Conservation (phyloP, 2,329 filamentous ascomycete species). For the Penicillium decumbens region DNA sequence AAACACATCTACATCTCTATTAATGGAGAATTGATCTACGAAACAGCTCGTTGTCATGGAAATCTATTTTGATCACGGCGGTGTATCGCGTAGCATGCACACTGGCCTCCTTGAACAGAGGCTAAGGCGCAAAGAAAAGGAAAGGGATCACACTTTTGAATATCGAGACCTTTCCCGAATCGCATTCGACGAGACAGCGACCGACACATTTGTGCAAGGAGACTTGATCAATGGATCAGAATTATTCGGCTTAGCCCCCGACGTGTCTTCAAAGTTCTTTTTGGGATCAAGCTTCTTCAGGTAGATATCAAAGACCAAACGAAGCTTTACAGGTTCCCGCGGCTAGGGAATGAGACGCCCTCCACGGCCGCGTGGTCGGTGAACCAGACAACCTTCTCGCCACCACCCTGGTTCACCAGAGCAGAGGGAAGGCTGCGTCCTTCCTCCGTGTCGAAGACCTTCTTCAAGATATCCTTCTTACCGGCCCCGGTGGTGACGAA, state of each 20-base stretch:
- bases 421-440: conserved; percentile 73
- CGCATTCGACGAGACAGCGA: not conserved
- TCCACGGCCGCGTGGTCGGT: conserved; percentile 81
- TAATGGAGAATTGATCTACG: too few relatives aligned
- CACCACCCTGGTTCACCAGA: conserved; percentile 76
- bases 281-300: not conserved
- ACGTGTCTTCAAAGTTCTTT: not conserved
- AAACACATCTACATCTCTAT: not conserved
- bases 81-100: not conserved
- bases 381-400: conserved; percentile 92
- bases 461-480: conserved; percentile 88
- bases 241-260: not conserved
- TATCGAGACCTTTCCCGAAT: not conserved
- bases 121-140: not conserved
- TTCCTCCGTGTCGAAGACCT: conserved; percentile 79
- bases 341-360: conserved; percentile 74
- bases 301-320: not conserved
- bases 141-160: conserved; percentile 1
- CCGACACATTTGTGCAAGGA: not conserved
- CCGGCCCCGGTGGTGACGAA: conserved; percentile 86
- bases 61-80: conserved; percentile 1
- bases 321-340: conserved; percentile 55
- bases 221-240: not conserved
- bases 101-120: not conserved
- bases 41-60: not conserved